Conservation (phyloP, 805 yeast species). For the Metschnikowia similis region DNA sequence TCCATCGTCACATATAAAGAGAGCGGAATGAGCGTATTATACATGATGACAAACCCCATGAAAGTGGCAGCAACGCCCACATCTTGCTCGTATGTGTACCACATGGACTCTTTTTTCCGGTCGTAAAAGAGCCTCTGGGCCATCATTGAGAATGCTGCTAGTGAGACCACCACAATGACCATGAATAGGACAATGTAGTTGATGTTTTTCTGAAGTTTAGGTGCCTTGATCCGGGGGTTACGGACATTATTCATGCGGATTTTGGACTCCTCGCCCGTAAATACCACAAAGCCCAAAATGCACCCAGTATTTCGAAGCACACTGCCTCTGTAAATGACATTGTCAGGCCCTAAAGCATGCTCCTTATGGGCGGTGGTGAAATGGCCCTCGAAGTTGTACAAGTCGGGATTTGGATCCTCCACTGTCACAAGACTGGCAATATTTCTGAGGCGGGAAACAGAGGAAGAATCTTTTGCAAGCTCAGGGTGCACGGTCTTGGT, state of each 20-base stretch:
- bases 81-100: constrained; percentile 74
- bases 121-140: constrained; percentile 59
- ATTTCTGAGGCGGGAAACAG: constrained; percentile 47
- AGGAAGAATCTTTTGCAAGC: constrained; percentile 47
- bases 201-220: constrained; percentile 79
- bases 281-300: constrained; percentile 75
- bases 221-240: constrained; percentile 89
- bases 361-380: constrained; percentile 36
- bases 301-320: constrained; percentile 78
- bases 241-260: constrained; percentile 91
- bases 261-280: constrained; percentile 94
- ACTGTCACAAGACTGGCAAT: constrained; percentile 54
- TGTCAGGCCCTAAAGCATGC: constrained; percentile 69
- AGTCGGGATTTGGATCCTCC: constrained; percentile 90
- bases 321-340: constrained; percentile 88
- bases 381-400: constrained; percentile 88
- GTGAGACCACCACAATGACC: constrained; percentile 72
- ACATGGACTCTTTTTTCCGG: constrained; percentile 38
- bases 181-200: constrained; percentile 81
- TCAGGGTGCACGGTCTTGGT: constrained; percentile 64
- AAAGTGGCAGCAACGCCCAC: constrained; percentile 85
- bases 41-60: constrained; percentile 97
- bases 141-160: constrained; percentile 78
- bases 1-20: constrained; percentile 96
- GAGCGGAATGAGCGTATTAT: constrained; percentile 90